phyloP scores from a whole-genome alignment of 306 rosid genomes.

The Malus sylvestris region DNA sequence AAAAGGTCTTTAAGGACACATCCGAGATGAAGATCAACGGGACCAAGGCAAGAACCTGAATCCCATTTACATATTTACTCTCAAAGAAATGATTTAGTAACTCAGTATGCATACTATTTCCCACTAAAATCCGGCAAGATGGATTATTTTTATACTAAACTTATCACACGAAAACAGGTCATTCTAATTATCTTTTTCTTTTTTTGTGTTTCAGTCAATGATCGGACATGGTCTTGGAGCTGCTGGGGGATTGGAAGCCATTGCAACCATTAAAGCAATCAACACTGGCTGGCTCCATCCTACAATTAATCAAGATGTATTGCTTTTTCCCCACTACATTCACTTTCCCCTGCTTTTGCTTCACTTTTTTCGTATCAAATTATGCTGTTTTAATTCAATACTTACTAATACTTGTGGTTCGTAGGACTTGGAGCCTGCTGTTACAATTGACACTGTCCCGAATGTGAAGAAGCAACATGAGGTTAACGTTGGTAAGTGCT shows the following conservation, averaged over 20 bases:
- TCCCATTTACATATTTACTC: not conserved
- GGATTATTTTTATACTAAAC: too few relatives aligned
- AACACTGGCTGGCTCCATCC: constrained; percentile 73
- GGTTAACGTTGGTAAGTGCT: constrained; percentile 59
- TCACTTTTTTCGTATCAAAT: not conserved
- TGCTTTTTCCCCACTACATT: not conserved
- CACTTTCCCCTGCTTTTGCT: not conserved
- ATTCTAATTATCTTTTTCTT: not conserved
- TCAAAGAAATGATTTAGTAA: not conserved
- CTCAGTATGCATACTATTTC: not conserved
- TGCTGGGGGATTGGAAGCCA: constrained; percentile 74
- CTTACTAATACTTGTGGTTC: not conserved
- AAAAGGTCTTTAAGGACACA: constrained; percentile 53
- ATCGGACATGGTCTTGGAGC: constrained; percentile 82
- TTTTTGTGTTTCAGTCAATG: constrained; percentile 47
- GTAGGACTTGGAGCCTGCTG: constrained; percentile 57
- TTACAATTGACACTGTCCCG: constrained; percentile 62
- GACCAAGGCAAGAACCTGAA: constrained; percentile 44
- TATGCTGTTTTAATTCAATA: not conserved
- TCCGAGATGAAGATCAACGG: constrained; percentile 63
- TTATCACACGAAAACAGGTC: not conserved
- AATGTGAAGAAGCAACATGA: constrained; percentile 62
- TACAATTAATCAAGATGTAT: constrained; percentile 61
- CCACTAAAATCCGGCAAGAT: not conserved
- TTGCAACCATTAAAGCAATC: constrained; percentile 68